Conservation (phyloP, 2,329 filamentous ascomycete species). For the Clonostachys byssicola region DNA sequence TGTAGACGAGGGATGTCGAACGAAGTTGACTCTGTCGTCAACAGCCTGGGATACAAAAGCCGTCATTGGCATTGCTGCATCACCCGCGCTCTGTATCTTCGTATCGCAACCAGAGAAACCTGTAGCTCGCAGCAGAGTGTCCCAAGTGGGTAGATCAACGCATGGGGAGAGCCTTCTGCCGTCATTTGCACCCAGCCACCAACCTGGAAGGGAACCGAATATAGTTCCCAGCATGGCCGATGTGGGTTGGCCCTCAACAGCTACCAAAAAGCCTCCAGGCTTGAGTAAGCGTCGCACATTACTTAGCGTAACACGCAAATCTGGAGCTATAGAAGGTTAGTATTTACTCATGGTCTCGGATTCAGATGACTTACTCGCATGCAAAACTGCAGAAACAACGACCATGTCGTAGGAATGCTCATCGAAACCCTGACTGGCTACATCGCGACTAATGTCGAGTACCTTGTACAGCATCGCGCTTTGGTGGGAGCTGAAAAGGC, state of each 20-base stretch:
- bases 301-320: conserved; percentile 13
- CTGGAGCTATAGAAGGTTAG: too few species aligned
- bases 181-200: conserved; percentile 16
- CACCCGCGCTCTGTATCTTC: not conserved
- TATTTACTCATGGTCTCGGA: too few species aligned
- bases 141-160: conserved; percentile 1
- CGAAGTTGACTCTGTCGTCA: conserved; percentile 2
- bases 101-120: conserved; percentile 5
- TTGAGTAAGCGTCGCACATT: conserved; percentile 29
- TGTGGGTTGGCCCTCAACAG: conserved; percentile 25
- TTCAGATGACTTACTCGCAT: conserved; percentile 26
- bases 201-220: conserved; percentile 17
- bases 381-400: conserved; percentile 29
- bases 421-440: conserved; percentile 21
- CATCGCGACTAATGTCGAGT: conserved; percentile 16
- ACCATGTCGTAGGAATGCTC: conserved; percentile 26
- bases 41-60: conserved; percentile 3
- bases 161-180: conserved; percentile 6
- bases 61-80: not conserved
- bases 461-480: conserved; percentile 11
- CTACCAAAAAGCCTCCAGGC: conserved; percentile 38
- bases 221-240: conserved; percentile 10
- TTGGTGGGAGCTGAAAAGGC: conserved; percentile 14
- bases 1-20: conserved; percentile 1
- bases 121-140: conserved; percentile 1